Evolutionary conservation across 352 stramenopile genomes (phyloP).

Genomic region (Phytophthora macrochlamydospora): DNA sequence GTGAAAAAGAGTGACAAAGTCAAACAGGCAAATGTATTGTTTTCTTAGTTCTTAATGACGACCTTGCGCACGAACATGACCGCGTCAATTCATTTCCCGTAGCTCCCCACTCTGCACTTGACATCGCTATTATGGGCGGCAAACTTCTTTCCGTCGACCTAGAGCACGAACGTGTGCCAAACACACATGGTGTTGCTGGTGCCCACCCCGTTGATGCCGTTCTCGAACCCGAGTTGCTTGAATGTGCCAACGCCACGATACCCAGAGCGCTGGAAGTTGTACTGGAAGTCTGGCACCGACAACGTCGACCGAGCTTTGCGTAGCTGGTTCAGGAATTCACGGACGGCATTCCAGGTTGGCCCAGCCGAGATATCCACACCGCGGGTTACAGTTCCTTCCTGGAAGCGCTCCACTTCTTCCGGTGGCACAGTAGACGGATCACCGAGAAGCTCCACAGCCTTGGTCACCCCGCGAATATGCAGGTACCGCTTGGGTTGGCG

Average conservation of each 20-base stretch:
- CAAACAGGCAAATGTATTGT: background rate
- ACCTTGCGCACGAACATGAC: background rate
- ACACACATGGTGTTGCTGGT: background rate
- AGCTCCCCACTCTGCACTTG: background rate
- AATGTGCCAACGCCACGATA: background rate
- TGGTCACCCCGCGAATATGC: background rate
- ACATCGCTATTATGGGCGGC: background rate
- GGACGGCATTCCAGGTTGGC: background rate
- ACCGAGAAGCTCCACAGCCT: background rate
- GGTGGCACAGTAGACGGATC: background rate
- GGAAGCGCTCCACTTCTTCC: too few species aligned
- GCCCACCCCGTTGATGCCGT: too few species aligned
- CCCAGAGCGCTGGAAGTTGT: background rate
- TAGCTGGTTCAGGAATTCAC: background rate
- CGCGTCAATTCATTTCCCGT: background rate
- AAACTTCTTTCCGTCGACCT: background rate
- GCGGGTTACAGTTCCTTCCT: too few species aligned
- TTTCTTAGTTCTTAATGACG: background rate
- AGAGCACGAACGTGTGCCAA: background rate
- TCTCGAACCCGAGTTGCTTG: background rate
- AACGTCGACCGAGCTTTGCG: background rate
- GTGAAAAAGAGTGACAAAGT: background rate
- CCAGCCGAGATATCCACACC: background rate
- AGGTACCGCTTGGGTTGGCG: background rate
- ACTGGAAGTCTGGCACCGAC: background rate